Evolutionary conservation across 805 yeast species (phyloP), one percentile per base, ranked within the genome.

Genomic region (Scheffersomyces spartinae): DNA sequence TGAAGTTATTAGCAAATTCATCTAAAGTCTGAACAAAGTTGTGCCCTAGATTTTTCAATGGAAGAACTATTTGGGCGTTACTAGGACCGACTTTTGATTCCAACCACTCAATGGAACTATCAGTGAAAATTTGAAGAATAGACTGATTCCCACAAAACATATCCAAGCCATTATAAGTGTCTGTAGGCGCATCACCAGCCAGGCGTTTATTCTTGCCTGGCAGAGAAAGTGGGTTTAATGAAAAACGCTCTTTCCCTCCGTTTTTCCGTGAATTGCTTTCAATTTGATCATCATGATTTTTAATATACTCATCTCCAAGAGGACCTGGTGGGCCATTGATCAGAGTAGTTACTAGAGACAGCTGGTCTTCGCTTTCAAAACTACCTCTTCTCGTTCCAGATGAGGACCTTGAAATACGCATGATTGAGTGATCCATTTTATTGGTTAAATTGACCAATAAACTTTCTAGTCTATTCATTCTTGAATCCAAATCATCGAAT

Each of bases 71-170:
- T 13, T 39, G 29, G 4, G 26, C 31, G 9, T 45, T 34, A 3
- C 36, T 42, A 2, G 42, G 37, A 1, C 49, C 47, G 9, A 59
- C 34, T 14, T 42, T 36, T 6, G 30, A 32, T 15, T 40, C 41
- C 19, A 59, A 47, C 53, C 55, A 56, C 14, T 37, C 41, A 30
- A 56, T 29, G 8, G 59, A 52, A 25, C 49, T 48, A 9, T 43
- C 39, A 3, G 62, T 54, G 24, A 55, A 48, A 4, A 57, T 47
- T 17, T 52, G 42, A 27, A 54, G 28, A 19, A 53, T 43, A 9
- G 63, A 55, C 29, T 58, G 64, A 15, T 50, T 37, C 6, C 61
- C 64, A 19, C 47, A 43, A 28, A 41, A 58, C 24, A 17, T 17
- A 17, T 17, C 18, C 18, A 17, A 9, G 7, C 9, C 18, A 17